Conservation (phyloP, 176 grass and related monocot genomes). For the Oryza rufipogon region DNA sequence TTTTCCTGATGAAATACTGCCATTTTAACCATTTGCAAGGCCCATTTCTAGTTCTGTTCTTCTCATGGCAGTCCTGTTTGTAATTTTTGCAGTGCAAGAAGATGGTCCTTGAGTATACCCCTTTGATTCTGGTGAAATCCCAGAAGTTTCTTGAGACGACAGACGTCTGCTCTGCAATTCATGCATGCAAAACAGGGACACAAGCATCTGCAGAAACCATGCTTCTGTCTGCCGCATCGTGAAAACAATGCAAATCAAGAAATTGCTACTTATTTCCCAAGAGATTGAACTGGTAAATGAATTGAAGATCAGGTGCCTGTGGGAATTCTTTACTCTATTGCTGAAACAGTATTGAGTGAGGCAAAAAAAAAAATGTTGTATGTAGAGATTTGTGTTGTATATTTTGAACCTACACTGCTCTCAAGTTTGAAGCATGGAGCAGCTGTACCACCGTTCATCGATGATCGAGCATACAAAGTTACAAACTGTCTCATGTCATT, state of each 20-base stretch:
- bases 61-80: neutral
- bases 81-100: slow-evolving; percentile 60
- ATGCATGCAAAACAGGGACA: slow-evolving; percentile 56
- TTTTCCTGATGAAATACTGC: too few relatives aligned
- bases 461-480: neutral
- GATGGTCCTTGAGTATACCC: slow-evolving; percentile 53
- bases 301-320: slow-evolving; percentile 16
- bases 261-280: neutral
- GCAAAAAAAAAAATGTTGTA: neutral
- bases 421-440: neutral
- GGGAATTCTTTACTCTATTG: neutral
- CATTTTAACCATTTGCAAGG: neutral
- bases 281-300: neutral
- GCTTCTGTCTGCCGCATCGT: slow-evolving; percentile 32
- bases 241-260: slow-evolving; percentile 30
- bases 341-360: neutral
- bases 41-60: neutral
- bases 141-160: slow-evolving; percentile 58
- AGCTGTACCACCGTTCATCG: neutral
- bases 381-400: slow-evolving; percentile 10
- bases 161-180: slow-evolving; percentile 62
- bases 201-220: slow-evolving; percentile 27
- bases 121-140: slow-evolving; percentile 50
- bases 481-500: neutral
- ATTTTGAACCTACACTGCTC: neutral